Evolutionary conservation across 306 rosid species (phyloP), one percentile per base, ranked within the genome.

Genomic region (Trifolium dubium): DNA sequence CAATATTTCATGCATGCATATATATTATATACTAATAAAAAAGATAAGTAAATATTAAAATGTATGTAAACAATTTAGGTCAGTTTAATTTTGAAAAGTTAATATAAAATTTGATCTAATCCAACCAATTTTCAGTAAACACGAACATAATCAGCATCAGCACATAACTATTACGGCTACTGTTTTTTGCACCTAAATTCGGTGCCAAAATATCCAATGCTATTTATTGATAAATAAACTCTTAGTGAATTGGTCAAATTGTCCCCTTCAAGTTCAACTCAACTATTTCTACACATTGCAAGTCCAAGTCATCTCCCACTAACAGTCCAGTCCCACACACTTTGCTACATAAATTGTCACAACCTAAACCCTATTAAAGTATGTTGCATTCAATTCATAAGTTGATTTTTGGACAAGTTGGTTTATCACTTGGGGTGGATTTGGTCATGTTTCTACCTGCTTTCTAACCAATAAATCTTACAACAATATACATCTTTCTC

Each of bases 201-300:
- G 49, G 72, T 70, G 77, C 77, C 81, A 78, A 78, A 70, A 14
- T 10, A n/a, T 37, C 35, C 23, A 23, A 15, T 47, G 62, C 63
- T 50, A 47, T 35, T 50, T 15, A 47, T 63, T 55, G 29, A 55
- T 55, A 1, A 44, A 18, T 56, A 51, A 51, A 51, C 6, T 46
- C 12, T 34, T 34, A 14, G 61, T 11, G 77, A 78, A 53, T 71
- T 43, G 19, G 61, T 78, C 82, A 39, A 71, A 63, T 71, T 53
- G 77, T 23, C 72, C 58, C 47, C 47, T 60, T 23, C 63, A 23
- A 23, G 35, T 60, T 23, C 63, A 53, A 59, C 17, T 32, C 61
- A 37, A 29, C 37, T 23, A 11, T 44, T 13, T n/a, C 61, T 8
- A 54, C 12, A 35, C 28, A n/a, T 53, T 60, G 64, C 50, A 5